Conservation (phyloP, 345 rosid genomes). For the Eutrema yunnanense region DNA sequence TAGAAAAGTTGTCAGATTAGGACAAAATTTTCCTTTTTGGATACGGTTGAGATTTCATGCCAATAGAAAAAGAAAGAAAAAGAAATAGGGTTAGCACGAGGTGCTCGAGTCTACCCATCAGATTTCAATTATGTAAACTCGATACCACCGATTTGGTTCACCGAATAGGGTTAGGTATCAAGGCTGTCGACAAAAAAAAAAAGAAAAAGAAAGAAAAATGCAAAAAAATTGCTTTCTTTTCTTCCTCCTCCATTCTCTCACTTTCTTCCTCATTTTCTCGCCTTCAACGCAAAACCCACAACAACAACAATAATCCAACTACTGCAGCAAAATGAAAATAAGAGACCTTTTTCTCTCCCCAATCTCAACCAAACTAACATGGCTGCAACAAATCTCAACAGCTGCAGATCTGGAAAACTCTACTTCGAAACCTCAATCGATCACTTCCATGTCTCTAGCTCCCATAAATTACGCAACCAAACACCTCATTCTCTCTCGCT, state of each 20-base stretch:
- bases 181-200: too few species aligned
- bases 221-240: neutral
- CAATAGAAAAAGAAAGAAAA: too few species aligned
- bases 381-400: conserved; percentile 12
- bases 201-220: conserved; percentile 31
- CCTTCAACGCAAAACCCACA: neutral
- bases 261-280: conserved; percentile 11
- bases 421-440: conserved; percentile 49
- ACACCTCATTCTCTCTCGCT: conserved; percentile 27
- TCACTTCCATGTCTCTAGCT: conserved; percentile 37
- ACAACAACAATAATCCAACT: neutral
- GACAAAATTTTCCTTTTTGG: too few species aligned
- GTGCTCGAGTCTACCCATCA: too few species aligned
- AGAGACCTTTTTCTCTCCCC: neutral
- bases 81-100: too few species aligned
- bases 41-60: too few species aligned
- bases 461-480: conserved; percentile 40
- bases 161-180: too few species aligned
- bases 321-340: conserved; percentile 30
- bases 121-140: too few species aligned
- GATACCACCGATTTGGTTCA: too few species aligned
- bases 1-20: too few species aligned
- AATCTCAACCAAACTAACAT: conserved; percentile 14
- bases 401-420: conserved; percentile 44
- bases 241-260: neutral